Base-by-base conservation (phyloP, 495 filamentous ascomycete species). In the Penicillium ochrochloron region DNA sequence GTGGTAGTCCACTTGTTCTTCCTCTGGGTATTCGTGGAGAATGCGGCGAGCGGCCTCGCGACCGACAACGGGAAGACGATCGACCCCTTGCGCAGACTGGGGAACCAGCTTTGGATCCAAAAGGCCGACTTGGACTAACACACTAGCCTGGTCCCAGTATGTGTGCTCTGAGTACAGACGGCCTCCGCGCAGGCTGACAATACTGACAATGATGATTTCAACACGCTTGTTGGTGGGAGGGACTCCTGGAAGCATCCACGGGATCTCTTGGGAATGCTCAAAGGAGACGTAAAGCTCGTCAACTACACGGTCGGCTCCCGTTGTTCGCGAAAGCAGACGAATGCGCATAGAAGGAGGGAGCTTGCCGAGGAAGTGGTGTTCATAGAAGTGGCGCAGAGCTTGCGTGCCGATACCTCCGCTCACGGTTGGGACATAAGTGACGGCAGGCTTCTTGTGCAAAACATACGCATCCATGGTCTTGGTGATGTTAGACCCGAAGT, bases 91-190 rank as follows among this genome's bases (percentile, higher is more conserved):
- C 27, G 80, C 74, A 8, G 76, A 73, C 27, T 70, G 60, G 1
- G 83, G 80, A 9, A 87, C 75, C 12, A 84, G 73, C 74, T 80
- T 89, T 66, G 70, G 88, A 82, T 92, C 86, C 41, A 97, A 70
- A 52, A 96, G 71, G 0, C 92, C 92, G 0, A 92, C 76, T 75
- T 96, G 93, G 21, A 89, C 83, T 0, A 97, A 76, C 3, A 94
- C 89, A 17, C 85, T 89, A 1, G 90, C 92, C 72, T 96, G 92
- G 70, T 96, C 93, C 92, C 92, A 97, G 66, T 90, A 89, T 19
- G 94, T 88, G 67, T 94, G 89, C 74, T 97, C 93, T 57, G 91
- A 88, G 70, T 88, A 93, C 5, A 97, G 78, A 55, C 86, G 86
- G 5, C 90, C 90, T 3, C 85, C 91, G 15, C 92, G 82, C 55